phyloP scores from a whole-genome alignment of 177 flowering plant genomes.

The Vitis hybrid region DNA sequence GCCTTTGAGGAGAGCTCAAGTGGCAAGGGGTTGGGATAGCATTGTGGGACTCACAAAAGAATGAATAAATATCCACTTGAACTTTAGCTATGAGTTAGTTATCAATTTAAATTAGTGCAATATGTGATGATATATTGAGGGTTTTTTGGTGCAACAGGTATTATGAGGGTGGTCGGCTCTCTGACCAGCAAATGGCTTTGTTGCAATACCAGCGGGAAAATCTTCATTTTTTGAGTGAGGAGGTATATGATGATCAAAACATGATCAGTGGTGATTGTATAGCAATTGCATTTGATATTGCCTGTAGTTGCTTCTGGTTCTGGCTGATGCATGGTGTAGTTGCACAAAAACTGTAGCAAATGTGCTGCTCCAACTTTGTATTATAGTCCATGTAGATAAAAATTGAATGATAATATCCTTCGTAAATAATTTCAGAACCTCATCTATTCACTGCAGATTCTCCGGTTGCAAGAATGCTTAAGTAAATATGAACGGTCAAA shows the following conservation, averaged over 20 bases:
- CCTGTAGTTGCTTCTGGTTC: conserved; percentile 1
- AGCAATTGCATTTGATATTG: neutral
- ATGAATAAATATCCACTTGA: too few relatives aligned
- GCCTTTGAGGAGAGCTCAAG: neutral
- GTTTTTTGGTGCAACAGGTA: conserved; percentile 52
- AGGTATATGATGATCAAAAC: conserved; percentile 47
- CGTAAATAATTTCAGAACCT: neutral
- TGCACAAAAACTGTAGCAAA: neutral
- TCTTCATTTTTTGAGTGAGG: conserved; percentile 92
- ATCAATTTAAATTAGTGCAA: neutral
- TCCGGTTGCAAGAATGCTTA: conserved; percentile 90
- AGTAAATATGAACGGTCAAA: conserved; percentile 87
- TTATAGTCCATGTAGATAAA: neutral
- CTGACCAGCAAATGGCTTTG: conserved; percentile 99
- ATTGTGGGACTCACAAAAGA: too few relatives aligned
- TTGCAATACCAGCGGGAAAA: conserved; percentile 97
- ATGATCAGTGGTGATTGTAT: neutral
- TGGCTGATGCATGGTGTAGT: conserved; percentile 10
- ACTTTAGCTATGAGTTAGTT: neutral
- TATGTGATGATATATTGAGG: conserved; percentile 11
- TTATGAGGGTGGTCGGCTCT: conserved; percentile 90
- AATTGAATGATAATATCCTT: neutral
- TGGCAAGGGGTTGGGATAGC: too few relatives aligned
- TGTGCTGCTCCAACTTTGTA: conserved; percentile 8
- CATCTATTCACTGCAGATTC: conserved; percentile 53